A percentile compares a stretch with the other conserved stretches of the same genome.
Conservation (phyloP, 805 yeast genomes). For the Myxozyma sirexii region DNA sequence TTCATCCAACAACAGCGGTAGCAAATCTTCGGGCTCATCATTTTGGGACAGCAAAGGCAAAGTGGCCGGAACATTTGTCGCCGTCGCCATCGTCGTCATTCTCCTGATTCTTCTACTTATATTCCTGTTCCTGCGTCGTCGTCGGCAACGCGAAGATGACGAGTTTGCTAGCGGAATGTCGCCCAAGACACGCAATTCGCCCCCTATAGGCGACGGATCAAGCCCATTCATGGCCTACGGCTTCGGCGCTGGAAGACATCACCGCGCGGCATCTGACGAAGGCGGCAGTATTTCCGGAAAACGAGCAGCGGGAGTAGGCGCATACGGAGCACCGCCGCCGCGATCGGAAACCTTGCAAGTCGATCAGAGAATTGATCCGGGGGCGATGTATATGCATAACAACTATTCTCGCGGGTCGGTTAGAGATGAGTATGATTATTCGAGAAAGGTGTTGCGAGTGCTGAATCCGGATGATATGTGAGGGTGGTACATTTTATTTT, state of each 20-base stretch:
- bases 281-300: constrained; percentile 19
- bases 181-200: constrained; percentile 23
- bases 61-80: constrained; percentile 84
- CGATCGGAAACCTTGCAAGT: constrained; percentile 44
- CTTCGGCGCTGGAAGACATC: constrained; percentile 7
- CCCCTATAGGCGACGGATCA: constrained; percentile 23
- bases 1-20: background rate
- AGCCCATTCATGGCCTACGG: constrained; percentile 15
- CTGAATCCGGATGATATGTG: constrained; percentile 50
- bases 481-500: background rate
- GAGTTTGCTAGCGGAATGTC: constrained; percentile 1
- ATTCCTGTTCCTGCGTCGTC: constrained; percentile 48
- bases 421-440: constrained; percentile 61
- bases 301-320: constrained; percentile 30
- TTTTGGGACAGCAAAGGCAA: constrained; percentile 73
- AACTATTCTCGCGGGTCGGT: constrained; percentile 52
- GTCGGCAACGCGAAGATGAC: constrained; percentile 32
- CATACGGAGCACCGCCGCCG: constrained; percentile 30
- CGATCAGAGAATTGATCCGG: constrained; percentile 67
- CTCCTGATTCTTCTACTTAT: constrained; percentile 50
- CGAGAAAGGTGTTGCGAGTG: constrained; percentile 58
- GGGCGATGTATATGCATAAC: constrained; percentile 50
- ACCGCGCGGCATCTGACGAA: constrained; percentile 21
- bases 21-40: constrained; percentile 39
- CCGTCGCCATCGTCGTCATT: constrained; percentile 66